These are phyloP conservation scores for Sporothrix brasiliensis DNA, from an alignment of 2,329 filamentous ascomycete species.

Conservation along the genomic window DNA sequence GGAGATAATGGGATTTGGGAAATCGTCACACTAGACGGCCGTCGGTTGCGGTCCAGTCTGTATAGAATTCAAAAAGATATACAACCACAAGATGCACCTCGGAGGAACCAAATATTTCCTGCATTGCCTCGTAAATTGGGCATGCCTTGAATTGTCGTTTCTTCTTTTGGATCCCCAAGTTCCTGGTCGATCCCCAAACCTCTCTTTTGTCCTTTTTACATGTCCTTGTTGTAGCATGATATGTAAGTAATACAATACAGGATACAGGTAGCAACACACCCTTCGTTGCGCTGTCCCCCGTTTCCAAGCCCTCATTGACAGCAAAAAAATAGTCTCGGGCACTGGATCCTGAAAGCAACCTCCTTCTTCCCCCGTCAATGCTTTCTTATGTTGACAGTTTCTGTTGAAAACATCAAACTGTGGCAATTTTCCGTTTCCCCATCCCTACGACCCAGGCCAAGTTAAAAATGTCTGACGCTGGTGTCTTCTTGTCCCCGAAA, in stretches of 20 bases:
- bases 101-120: not conserved
- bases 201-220: not conserved
- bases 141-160: not conserved
- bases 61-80: not conserved
- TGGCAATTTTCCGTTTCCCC: not conserved
- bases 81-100: not conserved
- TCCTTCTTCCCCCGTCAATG: not conserved
- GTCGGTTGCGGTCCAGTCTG: not conserved
- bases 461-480: conserved; percentile 20
- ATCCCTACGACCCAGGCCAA: not conserved
- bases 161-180: not conserved
- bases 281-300: not conserved
- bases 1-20: not conserved
- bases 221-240: conserved; percentile 2
- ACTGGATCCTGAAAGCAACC: not conserved
- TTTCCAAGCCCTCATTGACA: conserved; percentile 7
- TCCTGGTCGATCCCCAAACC: not conserved
- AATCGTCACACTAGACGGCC: not conserved
- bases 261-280: not conserved
- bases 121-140: not conserved
- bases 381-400: conserved; percentile 15
- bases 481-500: not conserved
- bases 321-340: conserved; percentile 22
- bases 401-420: conserved; percentile 31
- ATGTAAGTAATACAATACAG: conserved; percentile 1